A percentile compares a stretch with the other conserved stretches of the same genome.
These are phyloP conservation scores for Lachnellula hyalina DNA, from an alignment of 2,329 filamentous ascomycete genomes.

Conservation along the genomic window DNA sequence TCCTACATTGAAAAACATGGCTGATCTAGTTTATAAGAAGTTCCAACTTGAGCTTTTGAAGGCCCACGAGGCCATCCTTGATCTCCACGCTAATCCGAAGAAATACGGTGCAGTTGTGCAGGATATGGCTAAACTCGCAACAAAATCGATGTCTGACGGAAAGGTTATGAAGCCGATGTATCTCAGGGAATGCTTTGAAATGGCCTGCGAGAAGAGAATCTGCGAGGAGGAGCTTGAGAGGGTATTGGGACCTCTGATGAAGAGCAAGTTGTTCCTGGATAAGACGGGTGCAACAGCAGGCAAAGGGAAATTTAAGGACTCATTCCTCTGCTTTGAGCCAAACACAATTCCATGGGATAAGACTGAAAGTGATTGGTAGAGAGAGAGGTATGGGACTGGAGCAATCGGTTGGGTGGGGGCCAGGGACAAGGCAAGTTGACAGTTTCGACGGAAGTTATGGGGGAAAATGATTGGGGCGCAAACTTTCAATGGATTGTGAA, in stretches of 20 bases:
- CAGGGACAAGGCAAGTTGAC: too few species aligned
- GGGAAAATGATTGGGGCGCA: background rate
- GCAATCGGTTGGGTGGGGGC: too few species aligned
- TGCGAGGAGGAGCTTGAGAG: background rate
- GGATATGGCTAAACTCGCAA: background rate
- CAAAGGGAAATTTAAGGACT: background rate
- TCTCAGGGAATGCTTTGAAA: background rate
- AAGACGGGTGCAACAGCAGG: background rate
- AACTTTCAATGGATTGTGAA: too few species aligned
- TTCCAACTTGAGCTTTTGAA: background rate
- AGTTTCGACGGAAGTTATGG: too few species aligned
- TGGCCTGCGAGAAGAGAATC: background rate
- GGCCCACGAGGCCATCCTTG: background rate
- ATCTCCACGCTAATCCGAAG: constrained; percentile 2
- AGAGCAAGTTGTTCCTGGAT: constrained; percentile 2
- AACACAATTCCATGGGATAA: background rate
- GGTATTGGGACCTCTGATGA: background rate
- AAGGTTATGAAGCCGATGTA: background rate
- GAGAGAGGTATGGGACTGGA: background rate
- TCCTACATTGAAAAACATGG: background rate
- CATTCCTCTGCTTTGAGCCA: constrained; percentile 2
- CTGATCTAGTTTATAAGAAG: background rate
- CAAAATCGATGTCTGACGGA: background rate
- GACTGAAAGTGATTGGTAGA: constrained; percentile 1
- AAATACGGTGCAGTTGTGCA: background rate